Base-by-base conservation (phyloP, 2,329 filamentous ascomycete genomes). In the Exophiala oligosperma region DNA sequence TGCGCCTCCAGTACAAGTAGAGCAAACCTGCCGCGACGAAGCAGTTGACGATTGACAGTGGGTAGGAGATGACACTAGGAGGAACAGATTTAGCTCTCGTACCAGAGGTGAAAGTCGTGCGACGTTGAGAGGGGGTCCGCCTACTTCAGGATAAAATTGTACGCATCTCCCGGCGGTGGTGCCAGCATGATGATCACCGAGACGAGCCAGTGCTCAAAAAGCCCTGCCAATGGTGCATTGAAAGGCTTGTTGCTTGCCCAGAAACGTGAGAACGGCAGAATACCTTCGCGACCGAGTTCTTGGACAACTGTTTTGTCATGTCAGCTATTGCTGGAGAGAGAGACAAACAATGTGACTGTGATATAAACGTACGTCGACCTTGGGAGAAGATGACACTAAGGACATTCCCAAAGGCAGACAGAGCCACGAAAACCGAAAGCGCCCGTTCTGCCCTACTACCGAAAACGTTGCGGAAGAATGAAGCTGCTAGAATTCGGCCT, bases 201-300 rank as follows among this genome's bases (percentile, higher is more conserved):
- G 1, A 88, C 79, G 14, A 86, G 67, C 81, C 84, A 89, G 69
- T 89, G 86, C 21, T 89, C 77, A 64, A 89, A 83, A 8, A 77
- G 66, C 69, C 73, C 74, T 24, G 62, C 61, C 44, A 73, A 72
- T 56, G 76, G 76, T 1, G 73, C 72, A 56, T 86, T 84, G 61
- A 85, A 87, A 0, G 87, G 88, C 71, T 81, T 83, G 67, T 85
- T 87, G 2, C 85, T 88, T 0, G 87, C 87, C 84, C 84, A 90
- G 69, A 90, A 82, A 2, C 78, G 77, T 60, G 83, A 84, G 54
- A 81, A 87, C 0, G 88, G 88, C 12, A 90, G 67, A 4, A 90
- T 74, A 0, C 86, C 86, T 66, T 91, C 87, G 66, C 88, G 88
- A 0, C 84, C 88, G 46, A 90, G 76, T 69, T 90, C 87, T 61